These are phyloP conservation scores for Maudiozyma barnettii DNA, from an alignment of 805 yeast species.

Conservation along the genomic window DNA sequence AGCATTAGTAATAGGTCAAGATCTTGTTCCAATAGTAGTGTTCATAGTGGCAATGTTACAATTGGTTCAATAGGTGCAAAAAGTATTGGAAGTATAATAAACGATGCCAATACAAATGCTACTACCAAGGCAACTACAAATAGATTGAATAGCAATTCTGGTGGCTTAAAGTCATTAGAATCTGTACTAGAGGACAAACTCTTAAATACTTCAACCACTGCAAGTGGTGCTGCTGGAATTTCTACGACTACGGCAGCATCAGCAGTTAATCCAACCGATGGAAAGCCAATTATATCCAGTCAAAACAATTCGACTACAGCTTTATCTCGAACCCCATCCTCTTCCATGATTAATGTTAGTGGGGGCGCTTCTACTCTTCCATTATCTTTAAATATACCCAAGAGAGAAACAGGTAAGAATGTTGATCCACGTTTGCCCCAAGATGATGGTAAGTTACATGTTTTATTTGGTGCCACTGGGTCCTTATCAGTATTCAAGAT, in stretches of 20 bases:
- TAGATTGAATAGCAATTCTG: neutral
- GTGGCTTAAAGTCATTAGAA: slow-evolving; percentile 4
- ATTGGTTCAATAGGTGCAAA: neutral
- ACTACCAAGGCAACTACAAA: too few species aligned
- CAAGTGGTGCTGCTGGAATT: neutral
- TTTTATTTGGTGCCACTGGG: slow-evolving; percentile 82
- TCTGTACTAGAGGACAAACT: slow-evolving; percentile 8
- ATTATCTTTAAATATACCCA: slow-evolving; percentile 21
- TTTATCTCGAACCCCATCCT: slow-evolving; percentile 2
- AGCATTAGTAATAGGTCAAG: slow-evolving; percentile 16
- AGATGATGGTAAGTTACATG: slow-evolving; percentile 83
- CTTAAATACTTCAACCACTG: too few species aligned
- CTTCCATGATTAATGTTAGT: neutral
- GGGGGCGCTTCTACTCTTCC: neutral
- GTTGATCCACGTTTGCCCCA: slow-evolving; percentile 58
- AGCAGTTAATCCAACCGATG: too few species aligned
- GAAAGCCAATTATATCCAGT: too few species aligned
- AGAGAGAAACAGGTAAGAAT: slow-evolving; percentile 37
- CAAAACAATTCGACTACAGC: neutral
- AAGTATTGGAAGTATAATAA: neutral
- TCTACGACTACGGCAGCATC: neutral
- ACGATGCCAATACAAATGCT: neutral
- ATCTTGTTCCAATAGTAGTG: slow-evolving; percentile 13
- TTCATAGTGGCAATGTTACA: slow-evolving; percentile 1
- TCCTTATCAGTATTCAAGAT: slow-evolving; percentile 78